A percentile compares a stretch with the other conserved stretches of the same genome.
These are phyloP conservation scores for Geosiphon pyriformis DNA, from an alignment of 192 early-diverging fungal species.

Conservation along the genomic window DNA sequence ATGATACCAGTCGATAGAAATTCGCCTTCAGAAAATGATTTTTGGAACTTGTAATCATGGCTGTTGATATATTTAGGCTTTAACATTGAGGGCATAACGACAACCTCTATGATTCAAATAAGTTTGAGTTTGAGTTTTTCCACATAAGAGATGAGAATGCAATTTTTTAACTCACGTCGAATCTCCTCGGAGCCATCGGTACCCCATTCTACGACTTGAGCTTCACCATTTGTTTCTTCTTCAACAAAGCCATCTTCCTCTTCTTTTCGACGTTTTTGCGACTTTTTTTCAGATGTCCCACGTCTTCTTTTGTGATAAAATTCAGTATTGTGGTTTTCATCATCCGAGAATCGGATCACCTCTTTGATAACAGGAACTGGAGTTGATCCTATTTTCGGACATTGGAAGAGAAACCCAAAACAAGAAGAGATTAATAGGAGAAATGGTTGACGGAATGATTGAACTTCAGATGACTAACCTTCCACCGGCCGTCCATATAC, in stretches of 20 bases:
- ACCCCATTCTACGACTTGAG: background rate
- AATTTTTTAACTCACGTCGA: background rate
- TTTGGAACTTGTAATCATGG: constrained; percentile 43
- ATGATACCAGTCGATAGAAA: constrained; percentile 46
- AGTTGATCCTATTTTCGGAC: background rate
- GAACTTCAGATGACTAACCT: background rate
- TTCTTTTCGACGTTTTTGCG: background rate
- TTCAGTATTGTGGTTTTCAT: background rate
- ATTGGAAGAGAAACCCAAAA: background rate
- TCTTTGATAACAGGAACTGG: constrained; percentile 2
- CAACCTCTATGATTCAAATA: background rate
- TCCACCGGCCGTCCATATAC: background rate
- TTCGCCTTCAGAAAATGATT: constrained; percentile 49
- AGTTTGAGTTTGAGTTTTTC: background rate
- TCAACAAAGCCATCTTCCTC: background rate
- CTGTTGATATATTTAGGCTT: background rate
- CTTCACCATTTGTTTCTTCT: background rate
- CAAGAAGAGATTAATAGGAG: too few species aligned
- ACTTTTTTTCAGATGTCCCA: background rate
- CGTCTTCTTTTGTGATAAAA: too few species aligned
- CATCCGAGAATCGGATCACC: background rate
- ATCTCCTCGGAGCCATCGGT: background rate
- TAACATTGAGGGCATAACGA: background rate
- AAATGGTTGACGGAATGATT: background rate
- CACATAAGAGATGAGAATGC: background rate